Percentiles rank a stretch among this genome's conserved stretches.
Conservation (phyloP, 306 rosid species). For the Quercus wislizeni region DNA sequence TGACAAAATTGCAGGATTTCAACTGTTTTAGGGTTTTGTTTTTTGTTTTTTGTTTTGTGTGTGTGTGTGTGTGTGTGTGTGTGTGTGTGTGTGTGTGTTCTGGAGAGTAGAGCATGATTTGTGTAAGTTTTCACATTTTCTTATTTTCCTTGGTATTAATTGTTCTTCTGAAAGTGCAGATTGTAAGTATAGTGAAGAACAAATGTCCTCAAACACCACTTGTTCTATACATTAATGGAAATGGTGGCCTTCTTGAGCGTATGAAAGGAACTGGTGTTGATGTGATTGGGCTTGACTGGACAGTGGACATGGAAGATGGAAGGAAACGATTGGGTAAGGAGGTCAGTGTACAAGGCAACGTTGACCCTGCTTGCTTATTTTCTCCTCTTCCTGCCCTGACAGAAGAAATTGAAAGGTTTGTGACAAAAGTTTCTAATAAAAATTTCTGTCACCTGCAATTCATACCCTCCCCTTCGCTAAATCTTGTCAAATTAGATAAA, state of each 20-base stretch:
- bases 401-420: constrained; percentile 91
- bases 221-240: constrained; percentile 93
- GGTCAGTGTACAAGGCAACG: constrained; percentile 87
- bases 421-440: constrained; percentile 6
- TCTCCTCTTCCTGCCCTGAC: constrained; percentile 79
- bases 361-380: constrained; percentile 90
- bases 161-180: constrained; percentile 47
- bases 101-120: background rate
- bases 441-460: constrained; percentile 5
- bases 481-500: too few relatives aligned
- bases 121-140: background rate
- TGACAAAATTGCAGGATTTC: background rate
- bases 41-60: background rate
- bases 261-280: constrained; percentile 88
- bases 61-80: too few relatives aligned
- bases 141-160: background rate
- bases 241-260: constrained; percentile 95
- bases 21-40: background rate
- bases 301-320: constrained; percentile 96
- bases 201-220: constrained; percentile 79
- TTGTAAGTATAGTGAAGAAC: constrained; percentile 61
- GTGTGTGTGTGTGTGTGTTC: too few relatives aligned
- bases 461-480: background rate
- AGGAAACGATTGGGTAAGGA: constrained; percentile 76
- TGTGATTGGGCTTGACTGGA: constrained; percentile 96